Evolutionary conservation across 2,329 filamentous ascomycete species (phyloP).

Genomic region (Fusarium sp.): DNA sequence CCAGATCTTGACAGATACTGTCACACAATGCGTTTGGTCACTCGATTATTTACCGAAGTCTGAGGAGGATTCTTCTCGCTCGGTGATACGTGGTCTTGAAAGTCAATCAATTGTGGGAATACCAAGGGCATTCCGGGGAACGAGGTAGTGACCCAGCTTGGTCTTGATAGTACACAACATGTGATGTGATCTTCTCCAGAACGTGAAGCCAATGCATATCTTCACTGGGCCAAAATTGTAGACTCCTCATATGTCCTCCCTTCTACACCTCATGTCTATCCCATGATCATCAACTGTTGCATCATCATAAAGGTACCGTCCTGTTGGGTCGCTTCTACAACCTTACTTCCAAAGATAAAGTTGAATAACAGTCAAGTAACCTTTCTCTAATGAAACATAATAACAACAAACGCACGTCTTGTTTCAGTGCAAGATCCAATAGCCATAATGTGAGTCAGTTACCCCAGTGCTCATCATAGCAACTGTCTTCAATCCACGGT

Average conservation of each 20-base stretch:
- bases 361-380: background rate
- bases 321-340: background rate
- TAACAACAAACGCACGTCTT: background rate
- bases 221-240: background rate
- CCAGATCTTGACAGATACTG: constrained; percentile 1
- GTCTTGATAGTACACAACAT: background rate
- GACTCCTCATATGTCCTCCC: background rate
- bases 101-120: background rate
- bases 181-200: background rate
- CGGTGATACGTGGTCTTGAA: constrained; percentile 3
- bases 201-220: too few relatives aligned
- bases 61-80: background rate
- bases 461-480: constrained; percentile 12
- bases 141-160: background rate
- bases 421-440: background rate
- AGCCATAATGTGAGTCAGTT: constrained; percentile 13
- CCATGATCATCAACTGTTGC: background rate
- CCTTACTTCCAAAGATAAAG: background rate
- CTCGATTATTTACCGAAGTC: constrained; percentile 28
- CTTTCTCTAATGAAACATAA: background rate
- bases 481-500: background rate
- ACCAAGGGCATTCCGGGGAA: background rate
- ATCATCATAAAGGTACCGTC: background rate
- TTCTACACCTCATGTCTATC: background rate
- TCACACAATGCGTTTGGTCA: constrained; percentile 2